phyloP scores from a whole-genome alignment of 495 filamentous ascomycete species.

The Aspergillus incahuasiensis region DNA sequence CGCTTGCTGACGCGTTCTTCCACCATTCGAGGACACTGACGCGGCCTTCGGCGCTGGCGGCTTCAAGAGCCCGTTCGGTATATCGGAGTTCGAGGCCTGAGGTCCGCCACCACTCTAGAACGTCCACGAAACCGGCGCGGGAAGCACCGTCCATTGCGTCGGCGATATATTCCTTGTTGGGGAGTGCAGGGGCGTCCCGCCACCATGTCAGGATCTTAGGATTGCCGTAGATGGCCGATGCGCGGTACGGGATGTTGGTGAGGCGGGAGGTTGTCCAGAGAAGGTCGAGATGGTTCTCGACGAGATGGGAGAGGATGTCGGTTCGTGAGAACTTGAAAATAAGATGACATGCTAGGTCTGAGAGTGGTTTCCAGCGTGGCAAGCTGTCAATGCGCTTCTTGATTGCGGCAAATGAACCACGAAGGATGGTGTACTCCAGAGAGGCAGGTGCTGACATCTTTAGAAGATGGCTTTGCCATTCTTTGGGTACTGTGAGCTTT shows the following conservation, averaged over 20 bases:
- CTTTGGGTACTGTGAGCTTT: constrained; percentile 62
- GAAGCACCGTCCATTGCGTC: constrained; percentile 87
- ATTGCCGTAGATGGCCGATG: constrained; percentile 79
- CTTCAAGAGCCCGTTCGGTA: constrained; percentile 78
- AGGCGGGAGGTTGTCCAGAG: constrained; percentile 79
- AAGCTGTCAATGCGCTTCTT: constrained; percentile 63
- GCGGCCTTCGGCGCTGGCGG: constrained; percentile 76
- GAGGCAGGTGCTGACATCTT: constrained; percentile 49
- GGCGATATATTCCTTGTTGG: constrained; percentile 70
- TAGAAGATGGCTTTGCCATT: constrained; percentile 60
- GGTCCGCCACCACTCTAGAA: constrained; percentile 86
- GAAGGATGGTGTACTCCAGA: constrained; percentile 78
- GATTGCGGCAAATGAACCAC: constrained; percentile 60
- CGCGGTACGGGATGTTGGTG: constrained; percentile 77
- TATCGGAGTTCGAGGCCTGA: constrained; percentile 79
- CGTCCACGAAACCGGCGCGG: constrained; percentile 72
- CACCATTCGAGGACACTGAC: constrained; percentile 88
- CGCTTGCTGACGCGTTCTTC: constrained; percentile 54
- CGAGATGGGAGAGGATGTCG: constrained; percentile 75
- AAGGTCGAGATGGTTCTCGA: constrained; percentile 67
- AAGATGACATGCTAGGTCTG: constrained; percentile 74
- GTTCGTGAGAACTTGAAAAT: constrained; percentile 86
- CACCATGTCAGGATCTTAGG: constrained; percentile 86
- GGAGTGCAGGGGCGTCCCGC: constrained; percentile 68
- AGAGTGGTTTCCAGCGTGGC: constrained; percentile 65